Evolutionary conservation across 257 asterid species (phyloP).

Genomic region (Rauvolfia tetraphylla): DNA sequence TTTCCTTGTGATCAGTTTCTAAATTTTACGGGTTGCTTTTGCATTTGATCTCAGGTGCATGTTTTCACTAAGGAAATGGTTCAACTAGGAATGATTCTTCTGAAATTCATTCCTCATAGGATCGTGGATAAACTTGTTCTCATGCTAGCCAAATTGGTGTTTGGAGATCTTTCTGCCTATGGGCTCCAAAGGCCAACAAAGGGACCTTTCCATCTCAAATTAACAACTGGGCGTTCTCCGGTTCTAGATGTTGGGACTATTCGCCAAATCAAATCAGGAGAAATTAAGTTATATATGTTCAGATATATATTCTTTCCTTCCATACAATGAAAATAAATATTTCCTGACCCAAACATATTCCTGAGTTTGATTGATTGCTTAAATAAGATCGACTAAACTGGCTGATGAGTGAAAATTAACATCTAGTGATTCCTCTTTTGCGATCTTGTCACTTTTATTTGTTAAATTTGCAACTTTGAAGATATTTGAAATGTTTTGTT

Average conservation of each 20-base stretch:
- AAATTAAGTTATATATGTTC: conserved; percentile 34
- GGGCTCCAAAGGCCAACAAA: conserved; percentile 41
- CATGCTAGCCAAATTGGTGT: conserved; percentile 5
- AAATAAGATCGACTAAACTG: too few species aligned
- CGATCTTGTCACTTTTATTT: too few species aligned
- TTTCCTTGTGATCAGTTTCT: too few species aligned
- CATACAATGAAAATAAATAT: not conserved
- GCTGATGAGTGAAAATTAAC: too few species aligned
- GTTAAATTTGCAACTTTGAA: too few species aligned
- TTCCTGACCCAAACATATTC: too few species aligned
- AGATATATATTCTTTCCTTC: too few species aligned
- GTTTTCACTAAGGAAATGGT: conserved; percentile 35
- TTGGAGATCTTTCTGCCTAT: conserved; percentile 34
- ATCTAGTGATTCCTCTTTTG: too few species aligned
- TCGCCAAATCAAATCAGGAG: conserved; percentile 26
- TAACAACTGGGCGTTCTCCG: conserved; percentile 40
- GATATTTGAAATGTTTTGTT: too few species aligned
- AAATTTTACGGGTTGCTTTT: too few species aligned
- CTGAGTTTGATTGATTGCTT: too few species aligned
- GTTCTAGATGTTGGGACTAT: conserved; percentile 59
- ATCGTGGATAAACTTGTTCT: conserved; percentile 29
- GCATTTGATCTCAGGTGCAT: conserved; percentile 38
- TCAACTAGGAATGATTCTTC: conserved; percentile 35
- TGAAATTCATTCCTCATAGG: conserved; percentile 19
- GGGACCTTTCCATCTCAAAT: conserved; percentile 47